A percentile compares a stretch with the other conserved stretches of the same genome.
These are phyloP conservation scores for Perkinsus olseni DNA, from an alignment of 169 alveolate species.

Conservation along the genomic window DNA sequence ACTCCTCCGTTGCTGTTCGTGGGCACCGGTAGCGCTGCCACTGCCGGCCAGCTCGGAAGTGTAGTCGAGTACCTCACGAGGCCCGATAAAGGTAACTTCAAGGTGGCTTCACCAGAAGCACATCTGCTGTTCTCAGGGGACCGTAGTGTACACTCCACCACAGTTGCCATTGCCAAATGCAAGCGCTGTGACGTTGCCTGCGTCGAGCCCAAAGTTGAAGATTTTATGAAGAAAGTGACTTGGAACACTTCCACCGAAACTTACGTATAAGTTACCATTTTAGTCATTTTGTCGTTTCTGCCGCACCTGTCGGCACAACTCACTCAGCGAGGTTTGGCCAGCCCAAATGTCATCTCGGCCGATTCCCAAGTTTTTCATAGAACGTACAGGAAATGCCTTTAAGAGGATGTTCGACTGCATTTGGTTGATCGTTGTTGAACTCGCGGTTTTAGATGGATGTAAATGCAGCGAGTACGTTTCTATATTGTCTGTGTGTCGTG, in stretches of 20 bases:
- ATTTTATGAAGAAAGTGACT: background rate
- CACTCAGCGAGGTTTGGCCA: background rate
- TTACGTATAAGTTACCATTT: background rate
- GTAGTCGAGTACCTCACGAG: background rate
- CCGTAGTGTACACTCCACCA: background rate
- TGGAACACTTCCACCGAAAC: background rate
- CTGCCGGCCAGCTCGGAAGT: background rate
- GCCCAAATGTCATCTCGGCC: background rate
- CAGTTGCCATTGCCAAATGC: background rate
- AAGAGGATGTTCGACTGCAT: background rate
- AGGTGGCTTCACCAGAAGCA: background rate
- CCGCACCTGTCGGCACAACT: too few relatives aligned
- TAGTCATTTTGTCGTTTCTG: background rate
- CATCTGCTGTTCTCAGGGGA: background rate
- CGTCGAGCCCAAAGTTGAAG: background rate
- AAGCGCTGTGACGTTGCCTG: background rate
- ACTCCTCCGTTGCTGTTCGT: background rate
- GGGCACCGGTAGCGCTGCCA: background rate
- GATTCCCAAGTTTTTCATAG: background rate
- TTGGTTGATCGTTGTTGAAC: background rate
- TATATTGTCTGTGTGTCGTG: too few relatives aligned
- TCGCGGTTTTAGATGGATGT: too few relatives aligned
- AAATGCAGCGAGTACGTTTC: too few relatives aligned
- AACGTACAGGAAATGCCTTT: background rate
- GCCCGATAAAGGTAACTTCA: background rate